A percentile compares a stretch with the other conserved stretches of the same genome.
Evolutionary conservation across 2,329 filamentous ascomycete species (phyloP).

Genomic region (Aspergillus pseudonomiae): DNA sequence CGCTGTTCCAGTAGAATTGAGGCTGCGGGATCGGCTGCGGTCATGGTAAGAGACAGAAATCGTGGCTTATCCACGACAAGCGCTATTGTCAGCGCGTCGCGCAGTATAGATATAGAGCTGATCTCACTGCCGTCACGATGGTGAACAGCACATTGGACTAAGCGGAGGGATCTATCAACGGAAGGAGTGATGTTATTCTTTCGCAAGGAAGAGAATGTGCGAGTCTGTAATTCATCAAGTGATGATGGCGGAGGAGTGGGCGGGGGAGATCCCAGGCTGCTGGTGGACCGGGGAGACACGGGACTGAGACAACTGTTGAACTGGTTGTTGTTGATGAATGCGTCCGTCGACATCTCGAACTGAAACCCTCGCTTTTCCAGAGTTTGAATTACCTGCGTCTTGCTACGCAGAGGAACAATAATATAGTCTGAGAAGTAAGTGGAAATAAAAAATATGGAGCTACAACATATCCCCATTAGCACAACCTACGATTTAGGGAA

Average conservation of each 20-base stretch:
- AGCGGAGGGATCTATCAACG: constrained; percentile 67
- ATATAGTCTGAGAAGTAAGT: constrained; percentile 99
- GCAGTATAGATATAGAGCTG: constrained; percentile 43
- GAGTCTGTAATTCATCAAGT: constrained; percentile 75
- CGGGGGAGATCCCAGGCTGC: constrained; percentile 46
- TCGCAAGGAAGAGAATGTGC: constrained; percentile 83
- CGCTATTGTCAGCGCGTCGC: constrained; percentile 41
- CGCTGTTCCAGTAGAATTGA: constrained; percentile 50
- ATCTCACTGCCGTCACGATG: constrained; percentile 45
- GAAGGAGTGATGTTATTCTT: constrained; percentile 73
- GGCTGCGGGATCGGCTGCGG: constrained; percentile 48
- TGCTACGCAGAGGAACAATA: constrained; percentile 77
- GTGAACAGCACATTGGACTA: constrained; percentile 80
- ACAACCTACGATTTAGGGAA: neutral
- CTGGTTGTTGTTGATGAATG: constrained; percentile 64
- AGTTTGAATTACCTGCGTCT: constrained; percentile 73
- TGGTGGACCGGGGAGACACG: constrained; percentile 33
- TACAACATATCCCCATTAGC: constrained; percentile 28
- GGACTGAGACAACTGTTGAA: constrained; percentile 42
- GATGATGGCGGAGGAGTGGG: constrained; percentile 76
- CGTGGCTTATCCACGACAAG: constrained; percentile 47
- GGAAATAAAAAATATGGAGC: constrained; percentile 96
- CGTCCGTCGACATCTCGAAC: constrained; percentile 71
- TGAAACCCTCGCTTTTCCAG: constrained; percentile 80
- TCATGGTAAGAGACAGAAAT: constrained; percentile 53